Percentiles rank a stretch among this genome's conserved stretches.
Evolutionary conservation across 148 eudicot species (phyloP).

Genomic region (Rhododendron griersonianum): DNA sequence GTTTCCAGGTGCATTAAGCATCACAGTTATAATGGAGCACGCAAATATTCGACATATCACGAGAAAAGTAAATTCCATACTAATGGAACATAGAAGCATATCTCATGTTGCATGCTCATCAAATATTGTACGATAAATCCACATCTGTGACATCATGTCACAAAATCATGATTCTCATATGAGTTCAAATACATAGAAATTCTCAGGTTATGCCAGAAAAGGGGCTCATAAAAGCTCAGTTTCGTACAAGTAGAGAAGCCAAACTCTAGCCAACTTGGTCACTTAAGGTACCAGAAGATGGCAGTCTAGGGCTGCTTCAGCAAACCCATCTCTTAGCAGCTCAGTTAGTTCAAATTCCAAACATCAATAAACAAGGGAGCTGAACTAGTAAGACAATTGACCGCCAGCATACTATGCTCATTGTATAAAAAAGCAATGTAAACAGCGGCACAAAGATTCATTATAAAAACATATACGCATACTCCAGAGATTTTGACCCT

Average conservation of each 20-base stretch:
- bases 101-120: neutral
- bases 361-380: neutral
- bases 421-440: neutral
- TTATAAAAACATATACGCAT: neutral
- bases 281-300: neutral
- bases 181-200: neutral
- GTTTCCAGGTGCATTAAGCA: neutral
- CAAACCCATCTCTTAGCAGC: neutral
- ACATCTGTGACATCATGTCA: neutral
- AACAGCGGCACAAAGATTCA: neutral
- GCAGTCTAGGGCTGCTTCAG: neutral
- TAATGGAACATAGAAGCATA: neutral
- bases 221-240: neutral
- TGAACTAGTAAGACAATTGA: neutral
- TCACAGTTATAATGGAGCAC: neutral
- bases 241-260: neutral
- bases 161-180: neutral
- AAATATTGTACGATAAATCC: neutral
- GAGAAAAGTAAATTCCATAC: neutral
- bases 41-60: neutral
- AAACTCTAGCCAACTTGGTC: neutral
- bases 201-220: neutral
- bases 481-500: neutral
- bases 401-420: neutral
- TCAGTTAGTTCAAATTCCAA: neutral